Conservation (phyloP, 352 stramenopile genomes). For the Globisporangium canariense region DNA sequence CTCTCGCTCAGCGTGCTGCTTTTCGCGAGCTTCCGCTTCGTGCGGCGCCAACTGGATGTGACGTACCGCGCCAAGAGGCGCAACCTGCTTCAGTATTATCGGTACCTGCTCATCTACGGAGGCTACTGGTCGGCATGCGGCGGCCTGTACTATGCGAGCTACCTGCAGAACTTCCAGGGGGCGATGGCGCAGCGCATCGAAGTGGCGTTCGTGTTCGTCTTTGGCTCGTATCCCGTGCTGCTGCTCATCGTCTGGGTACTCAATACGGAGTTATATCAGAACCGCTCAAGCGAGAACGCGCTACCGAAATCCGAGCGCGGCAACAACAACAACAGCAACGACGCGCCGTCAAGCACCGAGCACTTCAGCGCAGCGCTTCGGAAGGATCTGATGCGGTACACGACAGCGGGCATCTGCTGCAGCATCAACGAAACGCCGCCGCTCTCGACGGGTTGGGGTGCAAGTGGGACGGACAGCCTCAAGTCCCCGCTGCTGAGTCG, state of each 20-base stretch:
- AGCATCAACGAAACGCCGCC: slow-evolving; percentile 61
- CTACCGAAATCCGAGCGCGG: slow-evolving; percentile 53
- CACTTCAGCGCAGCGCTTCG: slow-evolving; percentile 76
- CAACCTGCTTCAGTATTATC: slow-evolving; percentile 84
- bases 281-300: slow-evolving; percentile 68
- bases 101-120: slow-evolving; percentile 74
- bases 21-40: slow-evolving; percentile 84
- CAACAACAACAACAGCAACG: slow-evolving; percentile 23
- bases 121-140: slow-evolving; percentile 67
- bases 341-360: slow-evolving; percentile 36
- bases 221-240: slow-evolving; percentile 69
- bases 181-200: slow-evolving; percentile 53
- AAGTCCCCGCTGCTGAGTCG: slow-evolving; percentile 41
- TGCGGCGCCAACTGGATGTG: slow-evolving; percentile 76
- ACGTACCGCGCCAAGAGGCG: slow-evolving; percentile 82
- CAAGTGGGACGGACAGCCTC: slow-evolving; percentile 26
- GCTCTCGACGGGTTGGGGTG: neutral
- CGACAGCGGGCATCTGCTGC: slow-evolving; percentile 75
- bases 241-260: slow-evolving; percentile 75
- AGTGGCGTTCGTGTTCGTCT: slow-evolving; percentile 59
- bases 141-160: slow-evolving; percentile 70
- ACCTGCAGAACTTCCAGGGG: slow-evolving; percentile 61
- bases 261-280: slow-evolving; percentile 83
- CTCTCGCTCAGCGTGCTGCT: slow-evolving; percentile 70
- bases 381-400: slow-evolving; percentile 87